Conservation (phyloP, 2,329 filamentous ascomycete species). For the Colletotrichum orbiculare region DNA sequence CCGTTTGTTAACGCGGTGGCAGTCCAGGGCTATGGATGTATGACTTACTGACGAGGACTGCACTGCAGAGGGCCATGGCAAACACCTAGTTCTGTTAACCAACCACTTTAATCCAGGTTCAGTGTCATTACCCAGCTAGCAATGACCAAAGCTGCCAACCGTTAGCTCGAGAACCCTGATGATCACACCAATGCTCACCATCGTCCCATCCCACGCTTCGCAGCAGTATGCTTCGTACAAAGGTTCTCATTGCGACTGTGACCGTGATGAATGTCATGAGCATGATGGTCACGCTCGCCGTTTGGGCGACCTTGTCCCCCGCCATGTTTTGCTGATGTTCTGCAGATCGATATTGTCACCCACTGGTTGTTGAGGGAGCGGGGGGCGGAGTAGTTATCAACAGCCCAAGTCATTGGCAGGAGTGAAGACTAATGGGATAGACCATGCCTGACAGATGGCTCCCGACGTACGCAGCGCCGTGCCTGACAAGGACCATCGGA, state of each 20-base stretch:
- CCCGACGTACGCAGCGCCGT: slow-evolving; percentile 13
- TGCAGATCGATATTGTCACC: slow-evolving; percentile 26
- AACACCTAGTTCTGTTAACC: slow-evolving; percentile 26
- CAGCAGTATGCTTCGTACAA: slow-evolving; percentile 29
- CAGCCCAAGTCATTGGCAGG: background rate
- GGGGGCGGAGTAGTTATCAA: slow-evolving; percentile 23
- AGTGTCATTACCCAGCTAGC: slow-evolving; percentile 30
- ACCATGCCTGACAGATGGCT: slow-evolving; percentile 27
- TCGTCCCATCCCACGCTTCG: slow-evolving; percentile 37
- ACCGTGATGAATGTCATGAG: slow-evolving; percentile 33
- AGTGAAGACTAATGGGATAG: slow-evolving; percentile 14
- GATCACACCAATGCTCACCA: slow-evolving; percentile 18
- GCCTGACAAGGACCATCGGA: slow-evolving; percentile 7
- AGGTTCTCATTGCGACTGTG: slow-evolving; percentile 28
- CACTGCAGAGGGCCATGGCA: slow-evolving; percentile 35
- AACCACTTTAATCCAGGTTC: no score
- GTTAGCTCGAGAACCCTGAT: slow-evolving; percentile 8
- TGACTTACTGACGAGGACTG: slow-evolving; percentile 31
- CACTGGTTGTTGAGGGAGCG: slow-evolving; percentile 1
- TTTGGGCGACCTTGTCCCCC: slow-evolving; percentile 32
- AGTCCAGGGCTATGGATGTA: no score
- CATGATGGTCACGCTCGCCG: slow-evolving; percentile 29
- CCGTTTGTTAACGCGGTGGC: background rate
- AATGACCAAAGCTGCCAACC: slow-evolving; percentile 28
- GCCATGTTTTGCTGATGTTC: slow-evolving; percentile 31